A percentile compares a stretch with the other conserved stretches of the same genome.
phyloP scores from a whole-genome alignment of 2,329 filamentous ascomycete species.

The Beauveria brongniartii region DNA sequence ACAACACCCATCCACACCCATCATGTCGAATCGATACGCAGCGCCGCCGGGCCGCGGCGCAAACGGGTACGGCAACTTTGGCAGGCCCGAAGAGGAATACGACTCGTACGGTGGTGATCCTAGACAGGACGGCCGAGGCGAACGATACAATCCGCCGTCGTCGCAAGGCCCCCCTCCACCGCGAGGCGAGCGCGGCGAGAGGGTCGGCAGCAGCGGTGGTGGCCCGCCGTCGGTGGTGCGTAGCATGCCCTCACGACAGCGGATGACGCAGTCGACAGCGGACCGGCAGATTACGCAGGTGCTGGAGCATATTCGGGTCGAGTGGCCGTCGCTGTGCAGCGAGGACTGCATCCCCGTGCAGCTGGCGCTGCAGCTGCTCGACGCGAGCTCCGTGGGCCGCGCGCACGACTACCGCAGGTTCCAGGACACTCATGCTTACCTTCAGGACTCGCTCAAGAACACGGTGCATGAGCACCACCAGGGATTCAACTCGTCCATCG shows the following conservation, averaged over 20 bases:
- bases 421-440: slow-evolving; percentile 70
- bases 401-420: slow-evolving; percentile 85
- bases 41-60: slow-evolving; percentile 28
- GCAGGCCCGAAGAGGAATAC: slow-evolving; percentile 36
- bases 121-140: background rate
- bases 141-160: slow-evolving; percentile 15
- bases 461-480: slow-evolving; percentile 99
- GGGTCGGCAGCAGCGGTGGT: slow-evolving; percentile 31
- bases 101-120: slow-evolving; percentile 40
- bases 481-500: slow-evolving; percentile 97
- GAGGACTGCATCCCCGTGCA: slow-evolving; percentile 88
- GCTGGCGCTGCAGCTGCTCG: slow-evolving; percentile 88
- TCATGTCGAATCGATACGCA: slow-evolving; percentile 46
- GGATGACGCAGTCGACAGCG: slow-evolving; percentile 38
- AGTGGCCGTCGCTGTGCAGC: slow-evolving; percentile 89
- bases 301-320: slow-evolving; percentile 72
- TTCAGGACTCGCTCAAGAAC: slow-evolving; percentile 86
- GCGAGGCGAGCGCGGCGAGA: slow-evolving; percentile 24
- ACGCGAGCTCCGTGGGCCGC: slow-evolving; percentile 85
- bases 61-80: slow-evolving; percentile 37
- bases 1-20: slow-evolving; percentile 14
- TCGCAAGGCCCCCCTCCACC: slow-evolving; percentile 18
- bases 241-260: slow-evolving; percentile 27
- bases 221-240: slow-evolving; percentile 23
- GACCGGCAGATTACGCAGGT: slow-evolving; percentile 55